A percentile compares a stretch with the other conserved stretches of the same genome.
Evolutionary conservation across 352 stramenopile genomes (phyloP).

Genomic region (Aphanomyces euteiches): DNA sequence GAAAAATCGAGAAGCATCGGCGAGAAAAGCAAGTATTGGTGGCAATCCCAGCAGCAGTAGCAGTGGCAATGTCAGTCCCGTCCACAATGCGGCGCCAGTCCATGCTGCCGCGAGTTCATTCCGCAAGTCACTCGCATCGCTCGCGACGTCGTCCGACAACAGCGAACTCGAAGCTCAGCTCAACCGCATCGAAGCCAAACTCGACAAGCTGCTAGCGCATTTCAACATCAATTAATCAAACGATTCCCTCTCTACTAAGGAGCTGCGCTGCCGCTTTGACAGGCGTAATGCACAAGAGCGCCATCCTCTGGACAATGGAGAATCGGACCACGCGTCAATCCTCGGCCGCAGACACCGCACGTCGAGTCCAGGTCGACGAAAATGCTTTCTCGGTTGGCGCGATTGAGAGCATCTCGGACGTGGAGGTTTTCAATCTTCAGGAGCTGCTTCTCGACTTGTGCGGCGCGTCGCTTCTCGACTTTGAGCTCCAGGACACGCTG

Average conservation of each 20-base stretch:
- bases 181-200: slow-evolving; percentile 73
- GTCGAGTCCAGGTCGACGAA: slow-evolving; percentile 71
- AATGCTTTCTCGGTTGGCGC: slow-evolving; percentile 63
- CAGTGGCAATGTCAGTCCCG: slow-evolving; percentile 9
- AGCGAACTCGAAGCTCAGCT: slow-evolving; percentile 56
- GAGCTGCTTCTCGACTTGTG: slow-evolving; percentile 81
- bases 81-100: slow-evolving; percentile 19
- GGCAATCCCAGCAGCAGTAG: slow-evolving; percentile 28
- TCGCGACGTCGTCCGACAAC: background rate
- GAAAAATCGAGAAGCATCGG: slow-evolving; percentile 81
- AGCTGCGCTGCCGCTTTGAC: slow-evolving; percentile 39
- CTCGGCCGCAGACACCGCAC: slow-evolving; percentile 66
- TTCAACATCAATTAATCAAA: slow-evolving; percentile 57
- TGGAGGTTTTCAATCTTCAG: slow-evolving; percentile 88
- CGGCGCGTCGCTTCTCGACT: slow-evolving; percentile 68
- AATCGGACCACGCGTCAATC: slow-evolving; percentile 65
- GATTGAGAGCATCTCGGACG: slow-evolving; percentile 57
- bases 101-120: slow-evolving; percentile 41
- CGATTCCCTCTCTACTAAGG: background rate
- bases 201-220: slow-evolving; percentile 87
- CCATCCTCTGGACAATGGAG: slow-evolving; percentile 52
- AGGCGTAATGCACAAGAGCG: slow-evolving; percentile 69
- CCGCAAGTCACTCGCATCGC: slow-evolving; percentile 13
- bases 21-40: slow-evolving; percentile 39
- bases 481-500: slow-evolving; percentile 68